Percentiles rank a stretch among this genome's conserved stretches.
phyloP scores from a whole-genome alignment of 306 rosid genomes.

The Rosa persica region DNA sequence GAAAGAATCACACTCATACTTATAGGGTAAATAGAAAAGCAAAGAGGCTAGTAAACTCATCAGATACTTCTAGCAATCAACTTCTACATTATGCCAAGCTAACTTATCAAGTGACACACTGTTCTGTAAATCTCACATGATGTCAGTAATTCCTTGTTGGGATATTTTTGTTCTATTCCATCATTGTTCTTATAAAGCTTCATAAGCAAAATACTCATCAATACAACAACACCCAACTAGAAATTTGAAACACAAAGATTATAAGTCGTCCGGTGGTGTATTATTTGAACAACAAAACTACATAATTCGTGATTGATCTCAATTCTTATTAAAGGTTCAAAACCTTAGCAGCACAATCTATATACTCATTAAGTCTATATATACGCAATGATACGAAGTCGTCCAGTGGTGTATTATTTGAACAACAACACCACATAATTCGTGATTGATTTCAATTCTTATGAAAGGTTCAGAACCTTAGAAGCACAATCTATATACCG shows the following conservation, averaged over 20 bases:
- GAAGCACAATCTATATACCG: neutral
- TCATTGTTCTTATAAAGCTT: neutral
- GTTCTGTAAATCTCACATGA: neutral
- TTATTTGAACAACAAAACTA: neutral
- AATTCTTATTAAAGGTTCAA: slow-evolving; percentile 2
- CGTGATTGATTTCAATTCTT: neutral
- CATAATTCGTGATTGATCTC: neutral
- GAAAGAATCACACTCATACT: neutral
- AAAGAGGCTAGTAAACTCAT: neutral
- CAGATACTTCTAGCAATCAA: neutral
- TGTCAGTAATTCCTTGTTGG: neutral
- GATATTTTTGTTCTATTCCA: neutral
- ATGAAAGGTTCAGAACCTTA: slow-evolving; percentile 8
- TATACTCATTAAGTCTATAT: neutral
- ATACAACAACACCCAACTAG: neutral
- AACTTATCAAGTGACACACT: neutral
- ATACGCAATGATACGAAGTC: neutral
- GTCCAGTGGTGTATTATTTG: neutral
- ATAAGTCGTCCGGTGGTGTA: neutral
- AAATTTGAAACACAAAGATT: neutral
- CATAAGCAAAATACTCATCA: neutral
- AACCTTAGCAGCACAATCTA: slow-evolving; percentile 2
- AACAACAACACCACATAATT: neutral
- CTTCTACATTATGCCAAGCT: neutral
- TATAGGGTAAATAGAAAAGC: neutral